Evolutionary conservation across 208 protist genomes (phyloP), one percentile per base, ranked within the genome.

Genomic region (Leishmania major): DNA sequence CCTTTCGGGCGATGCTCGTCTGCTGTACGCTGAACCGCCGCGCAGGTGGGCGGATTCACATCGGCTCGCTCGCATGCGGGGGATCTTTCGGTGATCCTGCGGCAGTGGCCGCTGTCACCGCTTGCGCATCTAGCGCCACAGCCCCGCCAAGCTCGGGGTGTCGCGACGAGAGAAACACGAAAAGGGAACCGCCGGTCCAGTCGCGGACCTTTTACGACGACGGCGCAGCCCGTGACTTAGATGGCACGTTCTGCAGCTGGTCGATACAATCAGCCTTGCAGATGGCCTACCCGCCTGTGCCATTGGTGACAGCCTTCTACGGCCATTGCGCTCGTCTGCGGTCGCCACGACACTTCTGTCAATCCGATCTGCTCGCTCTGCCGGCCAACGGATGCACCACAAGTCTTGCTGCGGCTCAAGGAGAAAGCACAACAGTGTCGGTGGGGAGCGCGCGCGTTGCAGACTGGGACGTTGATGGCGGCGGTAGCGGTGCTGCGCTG

Each of bases 261-360:
- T 78, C 75, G 11, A 62, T 78, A 15, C 75, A 78, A 22, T 49
- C 75, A 31, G 57, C 57, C 47, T 28, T 78, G 40, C 75, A 78
- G 57, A 55, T 55, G 75, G 55, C 55, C 13, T 59, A 62, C 75
- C 75, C 75, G 11, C 75, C 75, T 49, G 17, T 67, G 13, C 75
- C 75, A n/a, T 35, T 78, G 37, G 57, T 78, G 8, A 31, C 75
- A 2, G 28, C 3, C 40, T 62, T 67, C 55, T 43, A 57, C 47
- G n/a, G 13, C 22, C 28, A 55, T 47, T 13, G 71, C 71, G 3
- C 40, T 3, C 47, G 45, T 2, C 47, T 55, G 71, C 22, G 0
- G 71, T 28, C 71, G 10, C 71, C 47, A 15, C 71, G 47, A 7
- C 0, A 40, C 47, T 40, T 75, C 71, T 37, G 13, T 28, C 71